These are phyloP conservation scores for Austropuccinia psidii DNA, from an alignment of 1,284 basidiomycete genomes.

Conservation along the genomic window DNA sequence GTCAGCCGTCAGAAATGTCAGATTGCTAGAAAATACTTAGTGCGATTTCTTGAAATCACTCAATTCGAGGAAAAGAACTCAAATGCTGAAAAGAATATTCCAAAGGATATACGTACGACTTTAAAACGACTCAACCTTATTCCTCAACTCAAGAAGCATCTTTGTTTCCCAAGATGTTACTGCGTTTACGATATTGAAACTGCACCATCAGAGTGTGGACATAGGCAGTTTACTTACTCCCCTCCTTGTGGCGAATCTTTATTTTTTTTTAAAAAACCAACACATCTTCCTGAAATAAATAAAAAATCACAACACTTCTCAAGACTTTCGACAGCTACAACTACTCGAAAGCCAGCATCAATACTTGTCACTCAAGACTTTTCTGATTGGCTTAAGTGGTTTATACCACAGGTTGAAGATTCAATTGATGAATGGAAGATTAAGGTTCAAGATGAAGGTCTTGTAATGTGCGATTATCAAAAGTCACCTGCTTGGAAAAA, in stretches of 20 bases:
- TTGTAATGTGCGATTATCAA: no score
- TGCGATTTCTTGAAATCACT: neutral
- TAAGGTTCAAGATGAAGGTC: no score
- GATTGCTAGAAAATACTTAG: neutral
- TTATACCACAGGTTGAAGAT: slow-evolving; percentile 3
- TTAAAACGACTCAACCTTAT: neutral
- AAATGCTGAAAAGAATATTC: no score
- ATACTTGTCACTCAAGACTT: slow-evolving; percentile 1
- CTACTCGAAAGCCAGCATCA: neutral
- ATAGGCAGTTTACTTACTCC: neutral
- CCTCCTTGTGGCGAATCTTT: neutral
- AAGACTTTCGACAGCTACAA: neutral
- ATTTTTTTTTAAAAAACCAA: neutral
- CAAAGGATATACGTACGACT: neutral
- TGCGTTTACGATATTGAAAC: neutral
- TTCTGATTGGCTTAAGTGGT: slow-evolving; percentile 5
- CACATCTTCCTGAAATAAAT: neutral
- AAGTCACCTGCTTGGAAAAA: neutral
- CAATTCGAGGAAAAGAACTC: no score
- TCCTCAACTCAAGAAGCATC: neutral
- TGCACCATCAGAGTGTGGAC: neutral
- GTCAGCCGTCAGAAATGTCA: neutral
- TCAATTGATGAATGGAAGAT: slow-evolving; percentile 24
- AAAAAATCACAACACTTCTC: neutral
- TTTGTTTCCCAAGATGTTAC: neutral